Evolutionary conservation across 1,284 basidiomycete genomes (phyloP).

Genomic region (Schizophyllum commune): DNA sequence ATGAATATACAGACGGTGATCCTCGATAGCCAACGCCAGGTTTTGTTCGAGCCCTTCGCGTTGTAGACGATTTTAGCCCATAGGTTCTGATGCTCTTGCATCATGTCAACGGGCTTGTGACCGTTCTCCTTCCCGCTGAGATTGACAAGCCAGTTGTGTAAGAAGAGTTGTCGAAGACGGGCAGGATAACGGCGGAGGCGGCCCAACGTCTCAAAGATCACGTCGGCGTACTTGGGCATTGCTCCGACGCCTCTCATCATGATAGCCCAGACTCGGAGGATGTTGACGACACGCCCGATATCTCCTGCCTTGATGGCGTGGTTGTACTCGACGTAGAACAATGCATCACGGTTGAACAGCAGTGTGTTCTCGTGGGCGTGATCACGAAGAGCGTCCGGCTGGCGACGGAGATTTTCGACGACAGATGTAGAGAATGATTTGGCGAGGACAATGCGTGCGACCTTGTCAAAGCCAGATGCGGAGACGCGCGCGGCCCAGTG

Average conservation of each 20-base stretch:
- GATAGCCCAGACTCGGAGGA: conserved; percentile 18
- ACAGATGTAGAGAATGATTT: too few species aligned
- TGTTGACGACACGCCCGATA: conserved; percentile 19
- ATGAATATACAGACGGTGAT: conserved; percentile 14
- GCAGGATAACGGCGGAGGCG: too few species aligned
- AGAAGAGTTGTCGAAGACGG: conserved; percentile 4
- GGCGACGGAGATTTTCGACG: too few species aligned
- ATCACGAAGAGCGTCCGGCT: conserved; percentile 7
- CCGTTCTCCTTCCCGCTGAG: conserved; percentile 6
- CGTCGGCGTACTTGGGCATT: conserved; percentile 11
- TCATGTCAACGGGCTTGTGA: conserved; percentile 12
- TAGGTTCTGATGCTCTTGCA: too few species aligned
- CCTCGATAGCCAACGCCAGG: conserved; percentile 15
- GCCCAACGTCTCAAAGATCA: too few species aligned
- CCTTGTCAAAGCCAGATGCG: too few species aligned
- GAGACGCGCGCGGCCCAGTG: too few species aligned
- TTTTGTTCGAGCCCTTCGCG: conserved; percentile 11
- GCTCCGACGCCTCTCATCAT: conserved; percentile 19
- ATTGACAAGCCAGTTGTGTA: conserved; percentile 15
- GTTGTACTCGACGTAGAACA: conserved; percentile 15
- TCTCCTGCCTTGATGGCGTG: conserved; percentile 21
- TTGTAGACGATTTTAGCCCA: conserved; percentile 6
- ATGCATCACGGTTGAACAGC: conserved; percentile 20
- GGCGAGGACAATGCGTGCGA: too few species aligned
- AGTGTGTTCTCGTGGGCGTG: conserved; percentile 17